Evolutionary conservation across 352 stramenopile species (phyloP).

Genomic region (Phytophthora palmivora): DNA sequence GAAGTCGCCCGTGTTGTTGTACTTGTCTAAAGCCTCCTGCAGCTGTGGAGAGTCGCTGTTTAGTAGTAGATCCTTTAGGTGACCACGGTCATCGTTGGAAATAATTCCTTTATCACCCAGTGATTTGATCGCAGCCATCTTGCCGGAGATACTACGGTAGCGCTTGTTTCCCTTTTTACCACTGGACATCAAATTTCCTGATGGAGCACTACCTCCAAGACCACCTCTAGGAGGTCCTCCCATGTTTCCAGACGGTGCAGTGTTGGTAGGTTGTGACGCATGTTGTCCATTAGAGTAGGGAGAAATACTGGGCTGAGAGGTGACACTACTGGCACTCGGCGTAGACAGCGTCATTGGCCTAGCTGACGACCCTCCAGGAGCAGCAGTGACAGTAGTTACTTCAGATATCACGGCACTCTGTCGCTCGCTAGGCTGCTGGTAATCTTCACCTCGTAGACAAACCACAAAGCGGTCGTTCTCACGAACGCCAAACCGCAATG

Average conservation of each 20-base stretch:
- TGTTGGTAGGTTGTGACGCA: slow-evolving; percentile 4
- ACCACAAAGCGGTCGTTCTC: slow-evolving; percentile 84
- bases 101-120: slow-evolving; percentile 79
- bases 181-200: slow-evolving; percentile 35
- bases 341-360: slow-evolving; percentile 29
- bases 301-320: slow-evolving; percentile 33
- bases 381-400: neutral
- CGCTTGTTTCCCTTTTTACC: slow-evolving; percentile 78
- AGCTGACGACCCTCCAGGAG: slow-evolving; percentile 13
- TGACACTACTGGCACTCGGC: slow-evolving; percentile 22
- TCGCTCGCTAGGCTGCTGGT: slow-evolving; percentile 50
- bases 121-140: slow-evolving; percentile 87
- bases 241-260: slow-evolving; percentile 23
- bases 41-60: slow-evolving; percentile 82
- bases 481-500: slow-evolving; percentile 74
- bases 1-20: slow-evolving; percentile 83
- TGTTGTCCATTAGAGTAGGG: slow-evolving; percentile 30
- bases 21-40: slow-evolving; percentile 77
- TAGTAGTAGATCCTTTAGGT: slow-evolving; percentile 80
- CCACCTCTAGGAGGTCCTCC: slow-evolving; percentile 25
- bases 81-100: slow-evolving; percentile 66
- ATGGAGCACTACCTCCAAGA: slow-evolving; percentile 23
- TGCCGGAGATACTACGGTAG: slow-evolving; percentile 79
- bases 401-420: neutral
- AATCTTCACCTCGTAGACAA: slow-evolving; percentile 75